Evolutionary conservation across 345 rosid genomes (phyloP).

Genomic region (Iberis pinnata): DNA sequence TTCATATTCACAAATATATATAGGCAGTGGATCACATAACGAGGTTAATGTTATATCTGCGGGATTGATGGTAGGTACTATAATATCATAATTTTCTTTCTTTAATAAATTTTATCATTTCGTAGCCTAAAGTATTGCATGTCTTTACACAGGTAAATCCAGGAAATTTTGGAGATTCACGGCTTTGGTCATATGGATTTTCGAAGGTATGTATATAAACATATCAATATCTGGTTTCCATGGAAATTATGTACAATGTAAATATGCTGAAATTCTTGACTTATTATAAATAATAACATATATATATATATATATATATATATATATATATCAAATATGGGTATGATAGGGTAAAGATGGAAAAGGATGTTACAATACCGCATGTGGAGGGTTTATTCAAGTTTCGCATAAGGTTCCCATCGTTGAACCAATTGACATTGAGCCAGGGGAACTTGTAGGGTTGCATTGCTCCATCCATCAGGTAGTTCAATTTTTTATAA

Average conservation of each 20-base stretch:
- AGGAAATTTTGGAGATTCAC: neutral
- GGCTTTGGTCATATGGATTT: neutral
- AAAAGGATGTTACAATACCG: neutral
- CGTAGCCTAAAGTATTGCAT: too few species aligned
- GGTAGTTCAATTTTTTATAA: neutral
- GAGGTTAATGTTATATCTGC: neutral
- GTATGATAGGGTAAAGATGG: too few species aligned
- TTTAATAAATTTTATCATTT: neutral
- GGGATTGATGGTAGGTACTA: constrained; percentile 4
- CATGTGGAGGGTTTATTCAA: constrained; percentile 12
- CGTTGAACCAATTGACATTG: neutral
- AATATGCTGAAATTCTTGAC: too few species aligned
- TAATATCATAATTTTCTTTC: neutral
- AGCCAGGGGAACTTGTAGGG: neutral
- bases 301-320: too few species aligned
- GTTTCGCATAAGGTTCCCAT: neutral
- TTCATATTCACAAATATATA: constrained; percentile 1
- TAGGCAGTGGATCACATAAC: neutral
- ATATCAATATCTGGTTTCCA: too few species aligned
- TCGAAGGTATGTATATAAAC: neutral
- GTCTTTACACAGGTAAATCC: constrained; percentile 18
- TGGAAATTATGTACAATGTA: too few species aligned
- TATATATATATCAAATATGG: too few species aligned
- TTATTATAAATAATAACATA: too few species aligned
- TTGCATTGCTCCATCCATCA: neutral